Base-by-base conservation (phyloP, 148 eudicot species). In the Camellia sinensis region DNA sequence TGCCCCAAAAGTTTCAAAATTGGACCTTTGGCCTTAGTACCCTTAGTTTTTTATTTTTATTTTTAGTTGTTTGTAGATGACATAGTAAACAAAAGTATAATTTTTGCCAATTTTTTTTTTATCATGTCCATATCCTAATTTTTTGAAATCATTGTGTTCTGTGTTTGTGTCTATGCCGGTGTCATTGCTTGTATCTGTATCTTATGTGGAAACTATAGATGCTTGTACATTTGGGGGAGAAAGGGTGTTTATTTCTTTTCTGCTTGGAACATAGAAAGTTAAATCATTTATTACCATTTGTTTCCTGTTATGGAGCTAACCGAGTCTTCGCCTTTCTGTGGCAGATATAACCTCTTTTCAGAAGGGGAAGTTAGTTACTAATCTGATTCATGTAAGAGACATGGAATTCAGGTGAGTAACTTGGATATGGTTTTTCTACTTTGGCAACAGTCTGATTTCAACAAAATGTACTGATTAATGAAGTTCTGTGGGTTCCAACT, bases 301-400 rank as follows among this genome's bases (percentile, higher is more conserved):
- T 69, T 8, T 19, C 40, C 40, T 71, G 1, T 53, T 71, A 19
- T 46, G 37, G 54, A 22, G 37, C 15, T n/a, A 19, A 71, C 19
- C 7, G 18, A 48, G 17, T 45, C 9, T 10, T 71, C 53, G 19
- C 74, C 37, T 19, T 71, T 71, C 14, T 71, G 57, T 48, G 59
- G 59, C 59, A 71, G 57, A 11, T 69, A 71, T 50, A 21, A 71
- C 50, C 37, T 46, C 56, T 71, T 71, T 69, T 50, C 48, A 17
- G 15, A 71, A n/a, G 37, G 9, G 74, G 40, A 2, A 0, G 62
- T 3, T 14, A 17, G 19, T 17, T 2, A 14, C 17, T n/a, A 67
- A 41, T 14, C 17, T 3, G 4, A 9, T 66, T 29, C 6, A 15
- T 29, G 43, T 11, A 22, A 50, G 44, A 50, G 75, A 52, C 29